phyloP scores from a whole-genome alignment of 2,329 filamentous ascomycete genomes.

The Plenodomus tracheiphilus region DNA sequence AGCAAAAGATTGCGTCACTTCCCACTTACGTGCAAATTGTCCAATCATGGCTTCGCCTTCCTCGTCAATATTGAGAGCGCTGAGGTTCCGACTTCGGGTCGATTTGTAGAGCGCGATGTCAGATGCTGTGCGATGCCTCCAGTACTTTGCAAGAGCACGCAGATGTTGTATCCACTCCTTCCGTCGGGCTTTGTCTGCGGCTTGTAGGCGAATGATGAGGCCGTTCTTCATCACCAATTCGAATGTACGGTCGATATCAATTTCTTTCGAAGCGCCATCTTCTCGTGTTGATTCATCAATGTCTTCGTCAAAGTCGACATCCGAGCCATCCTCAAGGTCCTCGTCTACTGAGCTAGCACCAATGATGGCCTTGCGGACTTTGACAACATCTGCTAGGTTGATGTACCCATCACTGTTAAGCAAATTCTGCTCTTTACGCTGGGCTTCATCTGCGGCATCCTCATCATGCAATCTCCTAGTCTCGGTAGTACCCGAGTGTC shows the following conservation, averaged over 20 bases:
- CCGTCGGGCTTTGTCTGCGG: slow-evolving; percentile 60
- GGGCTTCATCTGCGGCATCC: slow-evolving; percentile 62
- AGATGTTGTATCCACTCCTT: slow-evolving; percentile 66
- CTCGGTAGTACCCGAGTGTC: slow-evolving; percentile 46
- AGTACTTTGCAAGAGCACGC: slow-evolving; percentile 61
- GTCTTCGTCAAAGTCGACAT: slow-evolving; percentile 60
- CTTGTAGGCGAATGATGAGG: slow-evolving; percentile 63
- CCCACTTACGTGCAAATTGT: slow-evolving; percentile 69
- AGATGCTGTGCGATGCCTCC: slow-evolving; percentile 59
- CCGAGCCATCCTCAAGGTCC: slow-evolving; percentile 54
- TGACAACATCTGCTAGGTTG: slow-evolving; percentile 60
- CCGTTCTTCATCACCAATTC: slow-evolving; percentile 65
- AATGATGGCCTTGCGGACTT: slow-evolving; percentile 59
- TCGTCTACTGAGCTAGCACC: slow-evolving; percentile 59
- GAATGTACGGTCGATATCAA: slow-evolving; percentile 62
- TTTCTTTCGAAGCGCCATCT: slow-evolving; percentile 57
- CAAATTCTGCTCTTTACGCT: slow-evolving; percentile 62
- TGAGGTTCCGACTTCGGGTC: slow-evolving; percentile 61
- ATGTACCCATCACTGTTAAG: slow-evolving; percentile 66
- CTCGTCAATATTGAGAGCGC: slow-evolving; percentile 65
- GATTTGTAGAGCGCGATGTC: slow-evolving; percentile 63
- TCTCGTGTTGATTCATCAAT: slow-evolving; percentile 52
- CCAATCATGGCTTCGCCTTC: slow-evolving; percentile 67
- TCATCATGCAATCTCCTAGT: slow-evolving; percentile 57
- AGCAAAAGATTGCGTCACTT: slow-evolving; percentile 66